phyloP scores from a whole-genome alignment of 352 stramenopile species.

The Pythium aquatile region DNA sequence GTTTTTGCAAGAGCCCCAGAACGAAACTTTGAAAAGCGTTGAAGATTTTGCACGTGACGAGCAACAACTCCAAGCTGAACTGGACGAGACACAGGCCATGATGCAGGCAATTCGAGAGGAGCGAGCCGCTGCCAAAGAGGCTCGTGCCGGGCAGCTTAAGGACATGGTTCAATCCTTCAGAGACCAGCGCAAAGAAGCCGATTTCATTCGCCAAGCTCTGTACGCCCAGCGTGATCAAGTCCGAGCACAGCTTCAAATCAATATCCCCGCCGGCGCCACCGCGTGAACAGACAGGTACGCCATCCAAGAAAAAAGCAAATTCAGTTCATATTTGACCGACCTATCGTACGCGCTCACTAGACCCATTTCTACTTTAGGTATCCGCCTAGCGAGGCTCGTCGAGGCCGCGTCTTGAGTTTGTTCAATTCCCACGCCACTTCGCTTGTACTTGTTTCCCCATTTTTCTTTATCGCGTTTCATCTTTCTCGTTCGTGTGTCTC shows the following conservation, averaged over 20 bases:
- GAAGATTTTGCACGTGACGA: conserved; percentile 18
- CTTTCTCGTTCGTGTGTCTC: conserved; percentile 30
- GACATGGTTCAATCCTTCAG: conserved; percentile 17
- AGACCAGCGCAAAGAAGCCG: conserved; percentile 16
- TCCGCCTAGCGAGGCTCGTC: conserved; percentile 1
- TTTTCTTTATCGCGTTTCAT: conserved; percentile 17
- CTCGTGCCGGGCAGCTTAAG: conserved; percentile 4
- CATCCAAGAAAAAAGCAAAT: conserved; percentile 13
- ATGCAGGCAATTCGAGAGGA: conserved; percentile 20
- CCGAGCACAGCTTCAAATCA: conserved; percentile 1
- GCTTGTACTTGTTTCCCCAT: conserved; percentile 9
- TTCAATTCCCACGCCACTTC: conserved; percentile 17
- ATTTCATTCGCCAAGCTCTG: conserved; percentile 3
- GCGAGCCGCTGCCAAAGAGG: conserved; percentile 16
- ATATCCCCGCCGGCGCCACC: neutral
- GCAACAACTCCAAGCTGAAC: neutral
- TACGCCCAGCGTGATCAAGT: conserved; percentile 20
- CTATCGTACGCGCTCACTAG: conserved; percentile 8
- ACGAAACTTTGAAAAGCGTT: neutral
- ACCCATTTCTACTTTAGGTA: conserved; percentile 15
- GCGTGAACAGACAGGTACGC: neutral
- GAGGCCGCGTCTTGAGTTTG: conserved; percentile 10
- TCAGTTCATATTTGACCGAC: conserved; percentile 24
- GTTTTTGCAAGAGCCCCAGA: neutral
- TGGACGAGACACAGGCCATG: neutral